phyloP scores from a whole-genome alignment of 495 filamentous ascomycete species.

The Penicillium riverlandense region DNA sequence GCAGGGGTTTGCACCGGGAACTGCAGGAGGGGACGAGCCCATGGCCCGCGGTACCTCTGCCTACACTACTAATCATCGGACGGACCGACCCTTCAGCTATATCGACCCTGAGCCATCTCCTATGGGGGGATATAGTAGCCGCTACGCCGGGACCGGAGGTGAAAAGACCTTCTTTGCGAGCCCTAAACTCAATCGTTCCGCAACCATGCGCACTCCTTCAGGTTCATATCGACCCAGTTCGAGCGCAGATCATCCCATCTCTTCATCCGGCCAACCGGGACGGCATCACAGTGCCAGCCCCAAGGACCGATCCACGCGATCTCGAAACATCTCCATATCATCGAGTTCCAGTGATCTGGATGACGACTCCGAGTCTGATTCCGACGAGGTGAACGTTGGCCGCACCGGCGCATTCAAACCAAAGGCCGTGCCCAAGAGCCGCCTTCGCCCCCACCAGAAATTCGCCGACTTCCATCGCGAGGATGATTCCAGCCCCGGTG shows the following conservation, averaged over 20 bases:
- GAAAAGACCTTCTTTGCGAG: conserved; percentile 57
- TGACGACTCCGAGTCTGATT: conserved; percentile 7
- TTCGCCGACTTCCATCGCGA: conserved; percentile 23
- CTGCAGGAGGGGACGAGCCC: conserved; percentile 49
- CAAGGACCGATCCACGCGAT: conserved; percentile 13
- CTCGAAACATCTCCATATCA: conserved; percentile 19
- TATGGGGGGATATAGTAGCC: conserved; percentile 40
- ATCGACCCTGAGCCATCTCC: conserved; percentile 30
- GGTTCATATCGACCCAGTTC: conserved; percentile 19
- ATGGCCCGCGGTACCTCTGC: conserved; percentile 46
- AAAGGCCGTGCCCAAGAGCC: conserved; percentile 38
- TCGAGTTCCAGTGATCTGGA: conserved; percentile 34
- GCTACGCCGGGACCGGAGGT: conserved; percentile 61
- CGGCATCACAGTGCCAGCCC: conserved; percentile 37
- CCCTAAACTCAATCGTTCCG: conserved; percentile 35
- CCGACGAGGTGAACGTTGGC: conserved; percentile 12
- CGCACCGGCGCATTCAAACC: conserved; percentile 20
- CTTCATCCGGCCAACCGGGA: conserved; percentile 16
- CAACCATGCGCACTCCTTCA: conserved; percentile 38
- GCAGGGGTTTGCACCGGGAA: conserved; percentile 46
- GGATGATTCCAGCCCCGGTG: conserved; percentile 20
- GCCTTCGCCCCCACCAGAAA: conserved; percentile 28
- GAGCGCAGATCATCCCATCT: conserved; percentile 31
- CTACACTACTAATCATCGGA: conserved; percentile 35
- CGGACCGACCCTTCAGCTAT: conserved; percentile 28